phyloP scores from a whole-genome alignment of 2,329 filamentous ascomycete genomes.

The Aspergillus uvarum region DNA sequence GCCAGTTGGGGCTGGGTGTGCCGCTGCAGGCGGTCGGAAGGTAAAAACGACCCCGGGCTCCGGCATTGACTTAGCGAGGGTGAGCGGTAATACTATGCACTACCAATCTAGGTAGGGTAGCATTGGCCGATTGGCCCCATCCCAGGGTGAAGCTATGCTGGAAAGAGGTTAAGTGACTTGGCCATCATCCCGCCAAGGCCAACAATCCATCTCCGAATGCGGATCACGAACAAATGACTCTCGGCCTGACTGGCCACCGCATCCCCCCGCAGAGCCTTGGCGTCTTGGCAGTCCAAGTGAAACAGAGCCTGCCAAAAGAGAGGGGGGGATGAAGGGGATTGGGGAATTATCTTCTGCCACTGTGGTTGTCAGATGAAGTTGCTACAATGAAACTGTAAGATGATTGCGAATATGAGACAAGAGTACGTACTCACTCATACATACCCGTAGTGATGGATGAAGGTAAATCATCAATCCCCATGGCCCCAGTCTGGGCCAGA shows the following conservation, averaged over 20 bases:
- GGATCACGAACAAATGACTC: slow-evolving; percentile 16
- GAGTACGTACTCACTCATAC: no score
- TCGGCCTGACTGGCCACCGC: not conserved
- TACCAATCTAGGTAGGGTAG: no score
- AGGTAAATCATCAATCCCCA: no score
- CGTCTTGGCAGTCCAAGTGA: slow-evolving; percentile 18
- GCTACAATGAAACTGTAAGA: no score
- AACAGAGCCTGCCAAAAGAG: not conserved
- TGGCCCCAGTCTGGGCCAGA: no score
- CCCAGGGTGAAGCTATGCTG: no score
- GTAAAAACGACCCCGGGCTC: not conserved
- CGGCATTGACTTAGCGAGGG: not conserved
- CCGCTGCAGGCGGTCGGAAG: not conserved
- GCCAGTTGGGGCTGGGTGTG: no score
- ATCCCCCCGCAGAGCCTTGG: slow-evolving; percentile 23
- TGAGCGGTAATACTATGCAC: no score
- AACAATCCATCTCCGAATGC: slow-evolving; percentile 20
- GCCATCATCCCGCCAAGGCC: slow-evolving; percentile 20
- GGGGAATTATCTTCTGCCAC: not conserved
- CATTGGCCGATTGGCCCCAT: no score
- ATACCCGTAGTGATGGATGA: no score
- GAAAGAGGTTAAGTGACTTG: no score
- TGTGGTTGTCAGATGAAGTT: not conserved
- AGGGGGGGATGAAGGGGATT: not conserved
- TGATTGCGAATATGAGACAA: no score